A percentile compares a stretch with the other conserved stretches of the same genome.
These are phyloP conservation scores for Vinca minor DNA, from an alignment of 257 asterid species.

Conservation along the genomic window DNA sequence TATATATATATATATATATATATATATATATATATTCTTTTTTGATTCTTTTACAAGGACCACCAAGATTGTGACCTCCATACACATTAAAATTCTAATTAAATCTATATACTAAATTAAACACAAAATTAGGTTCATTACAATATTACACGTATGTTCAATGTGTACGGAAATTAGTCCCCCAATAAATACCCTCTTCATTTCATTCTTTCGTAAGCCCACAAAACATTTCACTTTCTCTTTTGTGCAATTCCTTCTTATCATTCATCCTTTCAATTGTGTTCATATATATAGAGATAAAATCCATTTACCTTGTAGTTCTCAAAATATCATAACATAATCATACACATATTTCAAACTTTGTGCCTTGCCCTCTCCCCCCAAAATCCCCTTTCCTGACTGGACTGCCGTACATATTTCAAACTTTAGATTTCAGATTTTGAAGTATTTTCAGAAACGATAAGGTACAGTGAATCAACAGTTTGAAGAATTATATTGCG, in stretches of 20 bases:
- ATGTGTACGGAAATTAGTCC: slow-evolving; percentile 17
- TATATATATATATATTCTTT: neutral
- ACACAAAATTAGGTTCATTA: slow-evolving; percentile 5
- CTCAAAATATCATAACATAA: neutral
- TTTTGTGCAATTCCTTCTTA: slow-evolving; percentile 3
- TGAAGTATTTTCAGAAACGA: too few relatives aligned
- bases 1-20: too few relatives aligned
- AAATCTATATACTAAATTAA: neutral
- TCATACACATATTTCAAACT: neutral
- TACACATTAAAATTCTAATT: neutral
- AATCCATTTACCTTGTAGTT: neutral
- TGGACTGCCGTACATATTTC: too few relatives aligned
- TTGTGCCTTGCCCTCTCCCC: neutral
- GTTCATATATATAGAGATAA: neutral
- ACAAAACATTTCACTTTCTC: slow-evolving; percentile 10
- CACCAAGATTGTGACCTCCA: neutral
- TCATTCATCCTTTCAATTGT: neutral
- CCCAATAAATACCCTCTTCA: slow-evolving; percentile 9
- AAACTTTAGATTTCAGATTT: too few relatives aligned
- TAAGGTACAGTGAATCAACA: slow-evolving; percentile 8
- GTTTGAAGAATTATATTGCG: neutral
- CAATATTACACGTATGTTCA: slow-evolving; percentile 1
- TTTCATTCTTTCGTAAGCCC: slow-evolving; percentile 10
- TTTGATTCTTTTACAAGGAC: neutral
- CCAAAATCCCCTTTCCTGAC: too few relatives aligned